Evolutionary conservation across 495 filamentous ascomycete species (phyloP).

Genomic region (Penicillium antarcticum): DNA sequence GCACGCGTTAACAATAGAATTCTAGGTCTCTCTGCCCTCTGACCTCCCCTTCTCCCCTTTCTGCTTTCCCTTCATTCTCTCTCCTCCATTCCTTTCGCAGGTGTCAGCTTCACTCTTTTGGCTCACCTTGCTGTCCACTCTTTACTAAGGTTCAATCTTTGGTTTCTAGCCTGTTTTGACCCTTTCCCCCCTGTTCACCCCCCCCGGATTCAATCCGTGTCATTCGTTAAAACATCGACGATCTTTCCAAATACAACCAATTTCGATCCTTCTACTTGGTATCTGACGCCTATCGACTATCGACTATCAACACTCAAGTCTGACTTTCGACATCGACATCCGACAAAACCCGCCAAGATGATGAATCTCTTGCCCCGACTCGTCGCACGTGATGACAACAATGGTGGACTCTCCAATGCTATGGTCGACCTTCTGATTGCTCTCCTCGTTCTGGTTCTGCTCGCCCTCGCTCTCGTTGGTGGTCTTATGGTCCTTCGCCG

Average conservation of each 20-base stretch:
- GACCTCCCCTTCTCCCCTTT: slow-evolving; percentile 31
- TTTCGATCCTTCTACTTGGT: not conserved
- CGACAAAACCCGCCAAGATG: slow-evolving; percentile 25
- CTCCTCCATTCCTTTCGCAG: slow-evolving; percentile 45
- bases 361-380: slow-evolving; percentile 50
- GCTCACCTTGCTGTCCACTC: slow-evolving; percentile 55
- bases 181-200: slow-evolving; percentile 9
- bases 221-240: slow-evolving; percentile 20
- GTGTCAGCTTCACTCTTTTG: slow-evolving; percentile 86
- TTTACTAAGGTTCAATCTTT: slow-evolving; percentile 17
- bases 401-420: slow-evolving; percentile 45
- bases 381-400: slow-evolving; percentile 46
- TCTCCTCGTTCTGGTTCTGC: slow-evolving; percentile 71
- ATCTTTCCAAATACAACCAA: slow-evolving; percentile 9
- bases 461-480: slow-evolving; percentile 62
- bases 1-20: slow-evolving; percentile 7
- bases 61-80: slow-evolving; percentile 49
- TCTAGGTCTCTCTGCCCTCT: slow-evolving; percentile 8
- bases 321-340: not conserved
- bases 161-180: not conserved
- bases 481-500: slow-evolving; percentile 69
- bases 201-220: slow-evolving; percentile 18
- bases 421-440: slow-evolving; percentile 74
- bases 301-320: slow-evolving; percentile 5
- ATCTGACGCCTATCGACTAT: not conserved